Conservation (phyloP, 2,329 filamentous ascomycete species). For the Graphium sp. region DNA sequence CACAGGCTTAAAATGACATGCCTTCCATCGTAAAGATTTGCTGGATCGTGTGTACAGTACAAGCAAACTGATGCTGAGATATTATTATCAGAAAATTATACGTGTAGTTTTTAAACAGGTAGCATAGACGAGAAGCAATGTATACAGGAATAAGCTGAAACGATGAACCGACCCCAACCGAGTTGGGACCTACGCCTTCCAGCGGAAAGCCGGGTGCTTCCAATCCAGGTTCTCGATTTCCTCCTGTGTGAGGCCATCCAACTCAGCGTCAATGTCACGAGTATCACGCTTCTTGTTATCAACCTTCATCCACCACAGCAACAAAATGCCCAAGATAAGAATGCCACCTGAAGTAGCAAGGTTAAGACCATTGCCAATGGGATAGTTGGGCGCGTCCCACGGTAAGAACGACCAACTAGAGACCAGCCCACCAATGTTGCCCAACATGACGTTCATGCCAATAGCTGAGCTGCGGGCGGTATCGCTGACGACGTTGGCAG, state of each 20-base stretch:
- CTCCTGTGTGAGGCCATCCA: slow-evolving; percentile 34
- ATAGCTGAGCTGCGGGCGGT: slow-evolving; percentile 47
- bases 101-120: no score
- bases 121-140: no score
- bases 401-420: slow-evolving; percentile 49
- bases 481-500: slow-evolving; percentile 49
- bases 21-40: no score
- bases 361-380: slow-evolving; percentile 56
- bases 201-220: slow-evolving; percentile 51
- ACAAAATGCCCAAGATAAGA: slow-evolving; percentile 26
- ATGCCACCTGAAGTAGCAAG: slow-evolving; percentile 41
- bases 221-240: slow-evolving; percentile 47
- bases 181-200: slow-evolving; percentile 27
- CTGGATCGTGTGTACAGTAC: no score
- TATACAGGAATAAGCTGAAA: slow-evolving; percentile 1
- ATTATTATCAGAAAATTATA: no score
- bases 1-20: no score
- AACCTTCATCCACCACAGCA: slow-evolving; percentile 42
- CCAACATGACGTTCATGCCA: slow-evolving; percentile 42
- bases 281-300: slow-evolving; percentile 43
- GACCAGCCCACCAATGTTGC: slow-evolving; percentile 45
- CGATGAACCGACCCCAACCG: neutral
- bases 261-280: slow-evolving; percentile 35
- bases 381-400: slow-evolving; percentile 46
- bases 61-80: no score